phyloP scores from a whole-genome alignment of 176 grass and related monocot genomes.

The Aegilops tauschii region DNA sequence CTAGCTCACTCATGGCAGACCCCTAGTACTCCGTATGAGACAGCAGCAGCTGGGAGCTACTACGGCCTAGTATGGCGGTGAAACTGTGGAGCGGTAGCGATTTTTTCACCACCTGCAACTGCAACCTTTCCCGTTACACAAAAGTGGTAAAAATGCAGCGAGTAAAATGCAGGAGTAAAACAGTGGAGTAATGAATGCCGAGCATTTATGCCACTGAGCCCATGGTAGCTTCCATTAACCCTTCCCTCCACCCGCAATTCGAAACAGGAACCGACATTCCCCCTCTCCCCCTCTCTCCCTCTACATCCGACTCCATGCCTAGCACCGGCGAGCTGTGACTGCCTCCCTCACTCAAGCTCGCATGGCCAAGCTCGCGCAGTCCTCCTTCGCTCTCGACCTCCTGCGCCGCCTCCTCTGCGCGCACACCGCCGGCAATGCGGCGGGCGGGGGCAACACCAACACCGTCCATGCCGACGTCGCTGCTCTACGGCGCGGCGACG shows the following conservation, averaged over 20 bases:
- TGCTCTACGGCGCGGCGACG: not conserved
- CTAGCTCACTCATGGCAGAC: too few species aligned
- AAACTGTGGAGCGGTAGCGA: not conserved
- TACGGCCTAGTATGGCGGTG: not conserved
- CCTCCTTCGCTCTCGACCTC: conserved; percentile 40
- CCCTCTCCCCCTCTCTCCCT: too few species aligned
- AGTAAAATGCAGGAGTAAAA: not conserved
- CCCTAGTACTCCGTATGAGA: too few species aligned
- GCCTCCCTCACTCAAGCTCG: not conserved
- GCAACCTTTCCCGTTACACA: not conserved
- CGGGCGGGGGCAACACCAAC: not conserved
- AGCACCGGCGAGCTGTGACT: not conserved
- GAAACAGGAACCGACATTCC: conserved; percentile 7
- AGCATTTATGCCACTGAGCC: not conserved
- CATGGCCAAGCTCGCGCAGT: conserved; percentile 55
- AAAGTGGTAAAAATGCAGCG: not conserved
- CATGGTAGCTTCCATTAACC: not conserved
- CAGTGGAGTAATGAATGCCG: not conserved
- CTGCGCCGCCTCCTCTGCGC: conserved; percentile 65
- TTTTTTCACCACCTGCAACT: too few species aligned
- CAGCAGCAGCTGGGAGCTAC: not conserved
- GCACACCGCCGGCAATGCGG: not conserved
- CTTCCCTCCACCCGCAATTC: conserved; percentile 39
- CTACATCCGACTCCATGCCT: too few species aligned
- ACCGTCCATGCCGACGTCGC: not conserved